phyloP scores from a whole-genome alignment of 805 yeast species.

The Zygoascus bituminiphila region DNA sequence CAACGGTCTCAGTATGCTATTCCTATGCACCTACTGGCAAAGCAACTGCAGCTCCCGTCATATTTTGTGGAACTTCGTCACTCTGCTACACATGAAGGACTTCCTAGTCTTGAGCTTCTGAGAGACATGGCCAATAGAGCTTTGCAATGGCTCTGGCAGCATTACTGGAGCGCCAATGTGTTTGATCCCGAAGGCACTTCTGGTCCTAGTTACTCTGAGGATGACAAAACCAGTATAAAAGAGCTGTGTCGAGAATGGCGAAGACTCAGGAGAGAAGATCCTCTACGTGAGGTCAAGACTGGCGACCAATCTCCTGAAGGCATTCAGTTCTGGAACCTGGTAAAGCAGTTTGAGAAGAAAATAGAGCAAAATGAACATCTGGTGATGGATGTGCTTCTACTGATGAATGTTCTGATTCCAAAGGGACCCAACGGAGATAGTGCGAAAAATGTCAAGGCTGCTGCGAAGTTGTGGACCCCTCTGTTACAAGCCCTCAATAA shows the following conservation, averaged over 20 bases:
- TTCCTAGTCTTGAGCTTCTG: constrained; percentile 67
- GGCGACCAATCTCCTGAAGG: constrained; percentile 40
- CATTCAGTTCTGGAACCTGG: constrained; percentile 35
- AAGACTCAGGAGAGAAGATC: constrained; percentile 40
- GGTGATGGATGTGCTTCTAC: constrained; percentile 25
- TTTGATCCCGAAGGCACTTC: constrained; percentile 4
- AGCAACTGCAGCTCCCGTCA: constrained; percentile 57
- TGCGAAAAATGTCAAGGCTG: background rate
- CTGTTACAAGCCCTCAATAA: constrained; percentile 12
- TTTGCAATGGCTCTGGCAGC: constrained; percentile 60
- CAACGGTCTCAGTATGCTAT: constrained; percentile 75
- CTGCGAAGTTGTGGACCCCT: constrained; percentile 15
- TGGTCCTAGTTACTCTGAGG: constrained; percentile 1
- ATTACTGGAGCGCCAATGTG: constrained; percentile 52
- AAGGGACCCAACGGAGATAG: constrained; percentile 6
- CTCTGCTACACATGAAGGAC: constrained; percentile 78
- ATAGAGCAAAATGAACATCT: constrained; percentile 15
- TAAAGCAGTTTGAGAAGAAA: constrained; percentile 22
- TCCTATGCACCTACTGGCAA: constrained; percentile 70
- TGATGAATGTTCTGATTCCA: constrained; percentile 30
- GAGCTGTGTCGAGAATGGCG: constrained; percentile 40
- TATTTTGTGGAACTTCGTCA: constrained; percentile 87
- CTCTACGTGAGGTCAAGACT: constrained; percentile 32
- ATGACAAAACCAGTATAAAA: constrained; percentile 21
- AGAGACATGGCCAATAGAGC: constrained; percentile 54